Percentiles rank a stretch among this genome's conserved stretches.
These are phyloP conservation scores for Funneliformis geosporum DNA, from an alignment of 192 early-diverging fungal genomes.

Conservation along the genomic window DNA sequence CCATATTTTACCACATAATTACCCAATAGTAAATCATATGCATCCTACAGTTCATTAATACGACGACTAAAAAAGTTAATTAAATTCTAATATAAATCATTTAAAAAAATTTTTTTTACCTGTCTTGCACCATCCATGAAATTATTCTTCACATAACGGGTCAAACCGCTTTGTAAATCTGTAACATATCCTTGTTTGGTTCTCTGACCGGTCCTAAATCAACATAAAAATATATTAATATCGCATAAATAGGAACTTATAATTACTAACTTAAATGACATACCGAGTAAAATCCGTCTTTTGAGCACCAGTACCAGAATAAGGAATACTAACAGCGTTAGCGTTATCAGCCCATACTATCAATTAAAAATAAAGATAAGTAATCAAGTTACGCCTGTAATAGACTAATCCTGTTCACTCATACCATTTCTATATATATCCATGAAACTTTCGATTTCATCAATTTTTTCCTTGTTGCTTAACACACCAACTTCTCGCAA, in stretches of 20 bases:
- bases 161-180: constrained; percentile 79
- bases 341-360: constrained; percentile 98
- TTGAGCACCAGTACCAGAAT: constrained; percentile 95
- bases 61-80: neutral
- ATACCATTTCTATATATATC: constrained; percentile 77
- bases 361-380: constrained; percentile 8
- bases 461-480: constrained; percentile 59
- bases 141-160: constrained; percentile 92
- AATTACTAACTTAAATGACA: neutral
- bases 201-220: constrained; percentile 80
- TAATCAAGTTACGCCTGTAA: neutral
- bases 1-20: constrained; percentile 46
- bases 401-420: neutral
- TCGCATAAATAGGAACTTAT: neutral
- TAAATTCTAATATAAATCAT: neutral
- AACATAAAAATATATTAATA: neutral
- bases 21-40: constrained; percentile 87
- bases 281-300: constrained; percentile 97
- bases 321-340: constrained; percentile 85
- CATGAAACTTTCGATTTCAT: constrained; percentile 67
- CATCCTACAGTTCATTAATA: constrained; percentile 57
- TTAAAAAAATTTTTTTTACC: constrained; percentile 17
- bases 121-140: constrained; percentile 92
- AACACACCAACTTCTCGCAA: constrained; percentile 71
- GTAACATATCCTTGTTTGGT: constrained; percentile 77